A percentile compares a stretch with the other conserved stretches of the same genome.
Evolutionary conservation across 2,329 filamentous ascomycete genomes (phyloP).

Genomic region (Thelonectria rubi): DNA sequence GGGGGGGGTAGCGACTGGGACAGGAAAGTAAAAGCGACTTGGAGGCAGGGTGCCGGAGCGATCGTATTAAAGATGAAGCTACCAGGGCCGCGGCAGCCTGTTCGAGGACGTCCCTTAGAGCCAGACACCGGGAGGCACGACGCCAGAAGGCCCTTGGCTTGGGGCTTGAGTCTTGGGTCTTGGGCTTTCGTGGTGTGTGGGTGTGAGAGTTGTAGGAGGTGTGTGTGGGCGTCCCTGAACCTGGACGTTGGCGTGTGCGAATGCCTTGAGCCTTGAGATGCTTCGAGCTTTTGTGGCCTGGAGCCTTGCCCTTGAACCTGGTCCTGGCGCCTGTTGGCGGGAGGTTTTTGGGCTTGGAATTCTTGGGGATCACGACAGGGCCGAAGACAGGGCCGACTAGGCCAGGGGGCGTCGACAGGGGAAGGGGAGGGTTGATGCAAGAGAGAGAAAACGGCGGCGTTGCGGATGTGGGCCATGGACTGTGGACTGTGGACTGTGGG

Average conservation of each 20-base stretch:
- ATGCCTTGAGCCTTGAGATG: conserved; percentile 25
- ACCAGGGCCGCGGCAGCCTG: conserved; percentile 33
- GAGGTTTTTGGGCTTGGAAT: conserved; percentile 40
- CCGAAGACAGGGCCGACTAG: conserved; percentile 26
- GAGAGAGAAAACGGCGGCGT: conserved; percentile 42
- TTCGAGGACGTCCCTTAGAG: conserved; percentile 3
- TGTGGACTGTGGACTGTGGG: conserved; percentile 33
- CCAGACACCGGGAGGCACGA: conserved; percentile 7
- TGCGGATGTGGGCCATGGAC: conserved; percentile 27
- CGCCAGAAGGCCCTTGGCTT: conserved; percentile 8
- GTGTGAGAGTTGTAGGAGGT: conserved; percentile 11
- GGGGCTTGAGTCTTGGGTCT: conserved; percentile 10
- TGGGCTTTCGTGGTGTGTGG: conserved; percentile 12
- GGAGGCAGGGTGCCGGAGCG: conserved; percentile 23
- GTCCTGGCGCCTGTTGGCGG: conserved; percentile 28
- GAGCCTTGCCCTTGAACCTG: conserved; percentile 25
- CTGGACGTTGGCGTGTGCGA: conserved; percentile 8
- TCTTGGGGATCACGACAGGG: conserved; percentile 43
- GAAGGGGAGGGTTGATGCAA: conserved; percentile 34
- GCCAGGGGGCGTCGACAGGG: conserved; percentile 36
- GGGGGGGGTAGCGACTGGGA: conserved; percentile 2
- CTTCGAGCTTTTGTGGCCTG: conserved; percentile 18
- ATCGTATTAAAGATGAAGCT: conserved; percentile 41
- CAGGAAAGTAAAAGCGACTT: conserved; percentile 8
- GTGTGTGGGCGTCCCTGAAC: conserved; percentile 13